Evolutionary conservation across 331 rosid genomes (phyloP), one percentile per base, ranked within the genome.

Genomic region (Rosa hybrid): DNA sequence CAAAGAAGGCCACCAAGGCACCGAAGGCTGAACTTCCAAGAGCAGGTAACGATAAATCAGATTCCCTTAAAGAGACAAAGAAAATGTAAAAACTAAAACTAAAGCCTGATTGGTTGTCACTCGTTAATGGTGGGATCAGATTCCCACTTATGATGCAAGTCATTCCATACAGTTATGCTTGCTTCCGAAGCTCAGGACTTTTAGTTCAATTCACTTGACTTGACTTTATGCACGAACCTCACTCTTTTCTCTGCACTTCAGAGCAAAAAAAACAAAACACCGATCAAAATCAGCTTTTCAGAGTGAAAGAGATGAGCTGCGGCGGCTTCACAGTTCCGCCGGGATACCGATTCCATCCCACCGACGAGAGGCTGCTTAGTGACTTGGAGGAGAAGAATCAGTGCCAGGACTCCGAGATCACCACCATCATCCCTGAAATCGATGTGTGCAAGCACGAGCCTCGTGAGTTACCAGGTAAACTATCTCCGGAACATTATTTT

Each of bases 371-470:
- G 12, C 71, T 65, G 71, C 11, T 65, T 38, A 14, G 71, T 46
- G 20, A 84, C 51, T 81, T 88, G 14, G 82, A 76, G 68, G 34
- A 59, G 75, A 88, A 86, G 83, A 17, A 82, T 70, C 70, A 42
- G 0, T 80, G 80, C 27, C 25, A 53, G 11, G 81, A 77, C 11
- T 75, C 78, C 8, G 42, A 57, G 57, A 45, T 45, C 51, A n/a
- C 68, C 13, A 8, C 0, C 38, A 56, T 69, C 57, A 81, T 90
- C 25, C 86, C 84, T 34, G 83, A 80, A 6, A 44, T 88, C 64
- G 85, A 88, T 67, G 34, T 83, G 54, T 78, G 85, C 86, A 82
- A 79, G 68, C 60, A 6, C 2, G 94, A 91, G 16, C 94, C 91
- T 41, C 74, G 74, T 81, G 81, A 86, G 0, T 75, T 91, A 27